Conservation (phyloP, 306 rosid genomes). For the Gynostemma pentaphyllum region DNA sequence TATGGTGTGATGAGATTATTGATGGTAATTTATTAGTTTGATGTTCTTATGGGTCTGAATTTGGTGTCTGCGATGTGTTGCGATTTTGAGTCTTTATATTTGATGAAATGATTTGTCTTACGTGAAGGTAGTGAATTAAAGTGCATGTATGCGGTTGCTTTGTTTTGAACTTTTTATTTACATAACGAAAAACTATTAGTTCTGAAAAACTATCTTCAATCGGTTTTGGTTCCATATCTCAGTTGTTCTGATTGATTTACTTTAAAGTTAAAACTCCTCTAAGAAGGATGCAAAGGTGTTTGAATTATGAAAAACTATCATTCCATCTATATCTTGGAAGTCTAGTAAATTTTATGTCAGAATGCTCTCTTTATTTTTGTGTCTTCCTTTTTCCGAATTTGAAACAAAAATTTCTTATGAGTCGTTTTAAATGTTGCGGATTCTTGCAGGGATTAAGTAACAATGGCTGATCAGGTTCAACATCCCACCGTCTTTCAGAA, state of each 20-base stretch:
- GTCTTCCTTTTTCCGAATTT: background rate
- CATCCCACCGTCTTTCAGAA: slow-evolving; percentile 73
- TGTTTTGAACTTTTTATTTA: background rate
- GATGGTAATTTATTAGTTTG: background rate
- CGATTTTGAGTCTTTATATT: background rate
- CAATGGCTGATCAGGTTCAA: slow-evolving; percentile 72
- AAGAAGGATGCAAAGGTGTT: background rate
- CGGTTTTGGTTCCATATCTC: too few species aligned
- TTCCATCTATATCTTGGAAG: background rate
- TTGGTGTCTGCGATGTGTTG: background rate
- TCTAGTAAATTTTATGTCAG: background rate
- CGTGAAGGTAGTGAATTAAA: background rate
- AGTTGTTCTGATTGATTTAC: too few species aligned
- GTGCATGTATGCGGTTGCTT: background rate
- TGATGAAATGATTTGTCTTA: background rate
- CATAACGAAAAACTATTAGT: too few species aligned
- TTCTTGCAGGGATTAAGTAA: slow-evolving; percentile 23
- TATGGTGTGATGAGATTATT: background rate
- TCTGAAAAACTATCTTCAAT: too few species aligned
- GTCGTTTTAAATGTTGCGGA: background rate
- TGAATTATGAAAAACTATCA: background rate
- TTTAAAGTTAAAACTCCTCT: too few species aligned
- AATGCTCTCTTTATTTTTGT: background rate
- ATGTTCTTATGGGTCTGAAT: background rate
- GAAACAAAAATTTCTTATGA: background rate